Evolutionary conservation across 768 basidiomycete genomes (phyloP).

Genomic region (Cystobasidiopsis lactophilus): DNA sequence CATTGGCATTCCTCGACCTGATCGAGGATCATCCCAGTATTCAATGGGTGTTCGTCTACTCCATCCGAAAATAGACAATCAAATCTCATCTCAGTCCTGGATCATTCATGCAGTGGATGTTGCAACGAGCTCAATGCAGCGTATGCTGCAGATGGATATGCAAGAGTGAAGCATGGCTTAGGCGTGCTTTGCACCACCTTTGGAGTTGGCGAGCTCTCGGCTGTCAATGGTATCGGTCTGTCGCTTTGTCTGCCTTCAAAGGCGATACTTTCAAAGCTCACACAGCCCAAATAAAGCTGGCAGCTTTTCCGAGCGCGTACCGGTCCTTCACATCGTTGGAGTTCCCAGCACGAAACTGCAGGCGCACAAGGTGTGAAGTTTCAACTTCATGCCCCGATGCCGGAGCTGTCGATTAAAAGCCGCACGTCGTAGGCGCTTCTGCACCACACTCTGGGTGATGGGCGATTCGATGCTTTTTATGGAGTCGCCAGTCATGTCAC

Average conservation of each 20-base stretch:
- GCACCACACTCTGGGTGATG: conserved; percentile 75
- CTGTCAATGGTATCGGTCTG: conserved; percentile 58
- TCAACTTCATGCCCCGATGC: too few species aligned
- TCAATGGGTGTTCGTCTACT: conserved; percentile 13
- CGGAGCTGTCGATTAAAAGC: neutral
- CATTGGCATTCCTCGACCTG: neutral
- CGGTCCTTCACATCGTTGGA: conserved; percentile 70
- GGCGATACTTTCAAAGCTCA: neutral
- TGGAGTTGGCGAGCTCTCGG: conserved; percentile 81
- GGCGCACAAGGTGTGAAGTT: neutral
- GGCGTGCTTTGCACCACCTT: conserved; percentile 63
- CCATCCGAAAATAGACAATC: neutral
- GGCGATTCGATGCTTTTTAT: conserved; percentile 56
- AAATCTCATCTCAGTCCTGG: neutral
- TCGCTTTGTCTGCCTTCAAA: conserved; percentile 5
- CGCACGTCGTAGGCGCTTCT: conserved; percentile 42
- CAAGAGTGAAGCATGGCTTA: conserved; percentile 51
- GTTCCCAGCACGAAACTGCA: conserved; percentile 54
- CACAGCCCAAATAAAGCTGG: conserved; percentile 10
- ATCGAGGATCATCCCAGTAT: neutral
- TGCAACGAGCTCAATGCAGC: conserved; percentile 51
- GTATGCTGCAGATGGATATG: conserved; percentile 65
- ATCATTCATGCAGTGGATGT: too few species aligned
- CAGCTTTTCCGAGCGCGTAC: conserved; percentile 64
- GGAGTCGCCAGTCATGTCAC: conserved; percentile 57